These are phyloP conservation scores for Tremellales sp. DNA, from an alignment of 1,284 basidiomycete genomes.

Conservation along the genomic window DNA sequence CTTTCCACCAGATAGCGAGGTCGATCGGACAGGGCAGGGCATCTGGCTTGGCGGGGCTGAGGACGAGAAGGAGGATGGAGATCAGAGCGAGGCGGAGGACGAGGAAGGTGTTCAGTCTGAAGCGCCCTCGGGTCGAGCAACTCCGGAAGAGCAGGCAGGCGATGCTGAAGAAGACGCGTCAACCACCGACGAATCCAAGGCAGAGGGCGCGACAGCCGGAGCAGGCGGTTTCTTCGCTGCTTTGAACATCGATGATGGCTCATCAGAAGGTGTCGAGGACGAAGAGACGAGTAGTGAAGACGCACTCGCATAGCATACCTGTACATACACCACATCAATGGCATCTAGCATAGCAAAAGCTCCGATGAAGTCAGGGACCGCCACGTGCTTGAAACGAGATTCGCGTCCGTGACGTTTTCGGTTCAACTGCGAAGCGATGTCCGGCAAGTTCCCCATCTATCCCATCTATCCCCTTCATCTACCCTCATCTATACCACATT, in stretches of 20 bases:
- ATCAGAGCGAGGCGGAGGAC: constrained; percentile 17
- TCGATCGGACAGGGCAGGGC: background rate
- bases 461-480: too few species aligned
- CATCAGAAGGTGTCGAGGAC: constrained; percentile 44
- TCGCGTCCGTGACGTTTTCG: too few species aligned
- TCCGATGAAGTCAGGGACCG: too few species aligned
- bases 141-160: constrained; percentile 15
- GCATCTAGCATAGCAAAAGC: too few species aligned
- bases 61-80: constrained; percentile 14
- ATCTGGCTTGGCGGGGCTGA: constrained; percentile 3
- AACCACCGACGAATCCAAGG: constrained; percentile 8
- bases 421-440: too few species aligned
- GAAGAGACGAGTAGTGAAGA: constrained; percentile 46
- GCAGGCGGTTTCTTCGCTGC: constrained; percentile 43
- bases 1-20: constrained; percentile 57
- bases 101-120: constrained; percentile 17
- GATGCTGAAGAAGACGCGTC: constrained; percentile 12
- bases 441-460: too few species aligned
- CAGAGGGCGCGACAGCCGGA: constrained; percentile 16
- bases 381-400: too few species aligned
- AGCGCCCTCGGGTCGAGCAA: constrained; percentile 1
- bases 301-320: too few species aligned
- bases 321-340: too few species aligned
- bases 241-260: constrained; percentile 37
- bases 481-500: too few species aligned